Evolutionary conservation across 208 protist species (phyloP).

Genomic region (Crithidia brevicula): DNA sequence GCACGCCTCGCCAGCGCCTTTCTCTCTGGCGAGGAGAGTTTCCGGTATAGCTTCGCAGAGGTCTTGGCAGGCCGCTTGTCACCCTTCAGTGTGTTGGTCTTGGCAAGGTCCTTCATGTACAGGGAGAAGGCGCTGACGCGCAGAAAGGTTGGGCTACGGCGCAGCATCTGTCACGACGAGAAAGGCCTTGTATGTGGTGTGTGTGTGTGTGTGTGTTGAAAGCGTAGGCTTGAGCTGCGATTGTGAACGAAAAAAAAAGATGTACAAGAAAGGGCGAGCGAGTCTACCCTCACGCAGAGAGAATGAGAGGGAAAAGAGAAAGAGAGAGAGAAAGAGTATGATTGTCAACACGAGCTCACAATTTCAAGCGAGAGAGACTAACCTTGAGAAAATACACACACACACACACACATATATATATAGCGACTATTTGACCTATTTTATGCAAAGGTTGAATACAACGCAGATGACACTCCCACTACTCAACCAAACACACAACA

Average conservation of each 20-base stretch:
- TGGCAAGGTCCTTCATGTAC: constrained; percentile 56
- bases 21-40: constrained; percentile 47
- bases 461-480: too few species aligned
- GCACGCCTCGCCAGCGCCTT: constrained; percentile 47
- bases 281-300: too few species aligned
- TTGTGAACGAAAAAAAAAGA: background rate
- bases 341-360: too few species aligned
- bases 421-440: too few species aligned
- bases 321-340: background rate
- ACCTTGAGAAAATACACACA: background rate
- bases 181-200: background rate
- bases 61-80: constrained; percentile 15
- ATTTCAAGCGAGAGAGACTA: too few species aligned
- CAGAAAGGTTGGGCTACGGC: constrained; percentile 33
- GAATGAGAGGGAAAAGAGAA: background rate
- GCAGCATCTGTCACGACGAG: too few species aligned
- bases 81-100: constrained; percentile 37
- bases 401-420: too few species aligned
- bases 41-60: constrained; percentile 45
- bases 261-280: constrained; percentile 1
- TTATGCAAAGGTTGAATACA: too few species aligned
- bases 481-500: too few species aligned
- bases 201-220: too few species aligned
- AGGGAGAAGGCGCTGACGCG: constrained; percentile 71
- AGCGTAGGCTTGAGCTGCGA: too few species aligned